Conservation (phyloP, 495 filamentous ascomycete genomes). For the Penicillium coffeae region DNA sequence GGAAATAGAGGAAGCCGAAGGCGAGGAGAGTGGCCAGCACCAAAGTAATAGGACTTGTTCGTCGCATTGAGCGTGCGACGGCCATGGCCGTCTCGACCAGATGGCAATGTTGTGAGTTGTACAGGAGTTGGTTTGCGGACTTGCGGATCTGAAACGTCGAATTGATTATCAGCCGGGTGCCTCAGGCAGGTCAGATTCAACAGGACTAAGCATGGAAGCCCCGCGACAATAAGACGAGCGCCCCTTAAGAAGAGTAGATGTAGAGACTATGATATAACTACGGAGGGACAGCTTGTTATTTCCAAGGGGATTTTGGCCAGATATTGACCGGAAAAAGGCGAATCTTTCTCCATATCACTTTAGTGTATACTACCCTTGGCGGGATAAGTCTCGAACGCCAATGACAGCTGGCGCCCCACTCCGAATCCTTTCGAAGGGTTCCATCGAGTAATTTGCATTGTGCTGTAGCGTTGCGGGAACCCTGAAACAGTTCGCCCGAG, state of each 20-base stretch:
- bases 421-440: neutral
- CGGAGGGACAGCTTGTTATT: no score
- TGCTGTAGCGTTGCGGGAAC: neutral
- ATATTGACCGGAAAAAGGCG: neutral
- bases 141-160: constrained; percentile 10
- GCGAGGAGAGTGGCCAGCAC: constrained; percentile 56
- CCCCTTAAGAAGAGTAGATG: no score
- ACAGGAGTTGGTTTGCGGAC: constrained; percentile 8
- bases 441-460: neutral
- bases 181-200: constrained; percentile 15
- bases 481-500: neutral
- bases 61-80: constrained; percentile 57
- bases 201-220: no score
- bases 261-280: neutral
- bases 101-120: constrained; percentile 7
- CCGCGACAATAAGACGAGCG: no score
- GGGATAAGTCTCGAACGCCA: neutral
- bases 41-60: constrained; percentile 64
- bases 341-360: neutral
- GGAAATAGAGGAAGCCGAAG: constrained; percentile 63
- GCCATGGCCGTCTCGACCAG: constrained; percentile 38
- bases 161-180: constrained; percentile 8
- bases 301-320: no score
- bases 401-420: neutral
- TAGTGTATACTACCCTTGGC: neutral